Base-by-base conservation (phyloP, 2,329 filamentous ascomycete species). In the Onygena corvina region DNA sequence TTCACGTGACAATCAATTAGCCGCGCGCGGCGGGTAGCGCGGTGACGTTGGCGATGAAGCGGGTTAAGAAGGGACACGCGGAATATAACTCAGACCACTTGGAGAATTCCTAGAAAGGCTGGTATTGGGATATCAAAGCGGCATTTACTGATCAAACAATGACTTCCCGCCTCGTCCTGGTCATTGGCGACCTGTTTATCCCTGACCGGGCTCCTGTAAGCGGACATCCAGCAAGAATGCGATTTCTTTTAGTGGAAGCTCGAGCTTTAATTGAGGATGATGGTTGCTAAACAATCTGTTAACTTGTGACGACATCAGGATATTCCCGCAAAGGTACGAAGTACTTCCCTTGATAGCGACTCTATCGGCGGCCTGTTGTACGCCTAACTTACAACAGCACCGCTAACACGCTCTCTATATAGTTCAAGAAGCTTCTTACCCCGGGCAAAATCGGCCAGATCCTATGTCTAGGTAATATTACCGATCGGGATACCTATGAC, bases 151-250 rank as follows among this genome's bases (percentile, higher is more conserved):
- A 40, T 48, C 29, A 60, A n/a, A 64, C 50, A 48, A 83, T 80
- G 74, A 87, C 90, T 73, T 86, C 87, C 56, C 86, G 90, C 70
- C 76, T 94, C 58, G 88, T 94, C 64, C 79, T 94, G 64, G 86
- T 92, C 63, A 86, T 94, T 59, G 87, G 87, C 66, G 88, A 94
- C 72, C 79, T 94, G 49, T 88, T 94, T 72, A 94, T 94, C 69
- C 88, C 88, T 60, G 88, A 94, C 69, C 77, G 88, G 65, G 88
- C 87, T 59, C 81, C 92, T 56, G 88, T 78, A 65, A 58, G 70
- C 36, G 11, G 20, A 14, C 20, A 33, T 33, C 30, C 30, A 33
- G 11, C 14, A n/a, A n/a, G 30, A 33, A 33, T n/a, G 4, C 30
- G 9, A 9, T n/a, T n/a, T 21, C 18, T 12, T 23, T 5, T 11